Evolutionary conservation across 108 stramenopile genomes (phyloP), one percentile per base, ranked within the genome.

Genomic region (Cyclotella baltica): DNA sequence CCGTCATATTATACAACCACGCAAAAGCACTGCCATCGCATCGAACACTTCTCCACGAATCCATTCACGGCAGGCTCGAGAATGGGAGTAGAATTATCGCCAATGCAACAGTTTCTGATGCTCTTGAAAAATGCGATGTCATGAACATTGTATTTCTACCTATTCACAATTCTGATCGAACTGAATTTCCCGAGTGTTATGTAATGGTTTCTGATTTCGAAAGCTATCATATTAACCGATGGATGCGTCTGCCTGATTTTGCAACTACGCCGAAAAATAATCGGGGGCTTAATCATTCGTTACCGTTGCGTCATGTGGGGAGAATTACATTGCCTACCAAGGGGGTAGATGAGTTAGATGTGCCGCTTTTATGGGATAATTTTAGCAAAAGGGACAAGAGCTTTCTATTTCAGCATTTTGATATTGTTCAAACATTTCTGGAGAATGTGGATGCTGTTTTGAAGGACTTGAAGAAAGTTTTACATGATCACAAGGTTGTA

Each of bases 141-240:
- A 55, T 84, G 36, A 84, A 84, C 36, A 73, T 76, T 40, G 70
- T 84, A 18, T 78, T 80, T 19, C 38, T 72, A 10, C 55, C 77
- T 36, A 53, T 74, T 46, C 31, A 34, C 5, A 27, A 62, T 15
- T 34, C 61, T 8, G 40, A 52, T 2, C 34, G 48, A 37, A 53
- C 53, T 11, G 5, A 16, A 23, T 59, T 68, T 16, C 36, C 47
- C 25, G 73, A 84, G 19, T 84, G 83, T 35, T 64, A 80, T 48
- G 25, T 69, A 10, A 40, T 84, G 23, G 56, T 80, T 1, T 65
- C 51, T 2, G 67, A 71, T 67, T 80, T 76, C 46, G 76, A 84
- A 67, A 80, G 78, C 75, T 84, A 84, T 58, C 83, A 84, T 47
- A 76, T 84, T 33, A 80, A 84, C 23, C 73, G 83, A n/a, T 84